phyloP scores from a whole-genome alignment of 768 basidiomycete species.

The Russula virescens region DNA sequence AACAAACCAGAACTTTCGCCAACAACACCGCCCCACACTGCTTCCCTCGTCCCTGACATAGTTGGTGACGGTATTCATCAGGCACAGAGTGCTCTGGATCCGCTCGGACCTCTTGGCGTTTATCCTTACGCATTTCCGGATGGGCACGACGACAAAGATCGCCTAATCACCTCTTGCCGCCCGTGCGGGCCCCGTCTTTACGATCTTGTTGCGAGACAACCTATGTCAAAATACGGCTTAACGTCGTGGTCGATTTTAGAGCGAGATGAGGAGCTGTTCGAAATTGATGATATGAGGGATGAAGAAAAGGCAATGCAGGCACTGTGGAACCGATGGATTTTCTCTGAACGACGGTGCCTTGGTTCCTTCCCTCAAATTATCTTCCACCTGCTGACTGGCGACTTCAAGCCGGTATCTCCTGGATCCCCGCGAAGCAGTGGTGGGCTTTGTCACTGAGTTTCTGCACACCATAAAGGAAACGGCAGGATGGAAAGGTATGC shows the following conservation, averaged over 20 bases:
- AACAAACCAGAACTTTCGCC: slow-evolving; percentile 3
- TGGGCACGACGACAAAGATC: slow-evolving; percentile 27
- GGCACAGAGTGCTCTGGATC: not conserved
- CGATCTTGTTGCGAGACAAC: slow-evolving; percentile 55
- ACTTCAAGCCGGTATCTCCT: slow-evolving; percentile 8
- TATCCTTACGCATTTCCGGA: slow-evolving; percentile 48
- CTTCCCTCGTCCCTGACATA: slow-evolving; percentile 1
- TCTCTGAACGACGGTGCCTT: slow-evolving; percentile 40
- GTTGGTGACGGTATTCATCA: not conserved
- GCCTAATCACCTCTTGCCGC: slow-evolving; percentile 55
- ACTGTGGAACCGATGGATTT: slow-evolving; percentile 72
- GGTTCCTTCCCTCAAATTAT: not conserved
- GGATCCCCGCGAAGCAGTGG: slow-evolving; percentile 1
- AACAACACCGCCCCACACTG: not conserved
- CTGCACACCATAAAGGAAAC: slow-evolving; percentile 1
- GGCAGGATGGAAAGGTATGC: slow-evolving; percentile 18
- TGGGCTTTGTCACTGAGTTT: slow-evolving; percentile 1
- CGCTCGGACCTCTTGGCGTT: slow-evolving; percentile 39
- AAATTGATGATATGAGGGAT: slow-evolving; percentile 62
- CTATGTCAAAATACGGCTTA: slow-evolving; percentile 57
- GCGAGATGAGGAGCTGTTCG: slow-evolving; percentile 70
- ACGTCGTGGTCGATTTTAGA: slow-evolving; percentile 66
- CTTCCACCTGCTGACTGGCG: not conserved
- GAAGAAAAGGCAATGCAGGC: slow-evolving; percentile 78
- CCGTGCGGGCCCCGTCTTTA: slow-evolving; percentile 59